Evolutionary conservation across 2,329 filamentous ascomycete species (phyloP), one percentile per base, ranked within the genome.

Genomic region (Thelonectria blattea): DNA sequence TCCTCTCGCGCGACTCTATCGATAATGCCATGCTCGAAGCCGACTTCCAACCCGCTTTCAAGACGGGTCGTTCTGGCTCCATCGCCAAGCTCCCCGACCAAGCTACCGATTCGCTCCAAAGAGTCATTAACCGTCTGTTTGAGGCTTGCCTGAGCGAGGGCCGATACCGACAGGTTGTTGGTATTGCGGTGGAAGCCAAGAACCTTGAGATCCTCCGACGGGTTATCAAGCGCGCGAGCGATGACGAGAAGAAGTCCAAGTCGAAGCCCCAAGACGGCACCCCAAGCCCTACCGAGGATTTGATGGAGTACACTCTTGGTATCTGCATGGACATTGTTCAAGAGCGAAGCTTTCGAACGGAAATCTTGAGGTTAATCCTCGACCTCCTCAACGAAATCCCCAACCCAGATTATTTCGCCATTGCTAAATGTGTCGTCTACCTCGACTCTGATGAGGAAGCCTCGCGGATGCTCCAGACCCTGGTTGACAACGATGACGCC

Each of bases 321-420:
- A 96, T 99, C 67, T 97, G 94, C 82, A 96, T 99, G 92, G 93
- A 96, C 63, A 90, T 98, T 62, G 93, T 99, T 17, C 95, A 98
- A 78, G 95, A 99, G 79, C 88, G 94, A 54, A 88, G 89, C 49
- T 86, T 98, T 72, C 88, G 95, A 63, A 86, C 85, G 37, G 83
- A 95, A 81, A 97, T 99, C 54, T 79, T 99, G 60, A 89, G 91
- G 70, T 84, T 99, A 47, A 95, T 99, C 57, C 87, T 99, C n/a
- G 91, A 94, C 61, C 86, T 99, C n/a, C 83, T 99, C 39, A 97
- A 91, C 79, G 92, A 96, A 60, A 95, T 96, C 57, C 91, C 93
- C 2, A 92, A 86, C 61, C 95, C 95, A 0, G 95, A 99, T 75
- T 98, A 97, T 78, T 99, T 99, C 76, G 92, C 95, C 18, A 98